A percentile compares a stretch with the other conserved stretches of the same genome.
These are phyloP conservation scores for Candida maltosa DNA, from an alignment of 805 yeast genomes.

Conservation along the genomic window DNA sequence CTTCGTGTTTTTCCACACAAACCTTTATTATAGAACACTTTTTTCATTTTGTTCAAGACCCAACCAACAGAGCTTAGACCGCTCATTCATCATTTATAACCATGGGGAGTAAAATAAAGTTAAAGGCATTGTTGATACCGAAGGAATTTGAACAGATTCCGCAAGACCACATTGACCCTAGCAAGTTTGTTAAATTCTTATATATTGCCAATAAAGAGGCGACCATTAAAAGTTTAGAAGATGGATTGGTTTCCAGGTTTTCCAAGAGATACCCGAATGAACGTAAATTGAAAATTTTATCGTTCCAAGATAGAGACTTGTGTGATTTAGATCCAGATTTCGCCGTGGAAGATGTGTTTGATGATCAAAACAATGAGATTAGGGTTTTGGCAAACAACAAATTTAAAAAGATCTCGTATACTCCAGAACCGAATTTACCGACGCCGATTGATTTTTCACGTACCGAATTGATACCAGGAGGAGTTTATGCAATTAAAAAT, in stretches of 20 bases:
- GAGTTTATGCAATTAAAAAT: too few relatives aligned
- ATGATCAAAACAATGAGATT: constrained; percentile 26
- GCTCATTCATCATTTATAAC: too few relatives aligned
- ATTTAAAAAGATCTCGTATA: constrained; percentile 12
- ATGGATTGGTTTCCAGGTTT: constrained; percentile 37
- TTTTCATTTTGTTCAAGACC: neutral
- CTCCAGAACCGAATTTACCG: too few relatives aligned
- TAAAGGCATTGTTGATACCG: constrained; percentile 35
- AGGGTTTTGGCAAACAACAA: constrained; percentile 32
- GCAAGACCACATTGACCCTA: constrained; percentile 18
- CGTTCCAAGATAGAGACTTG: constrained; percentile 61
- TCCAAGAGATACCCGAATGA: constrained; percentile 57
- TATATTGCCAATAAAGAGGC: constrained; percentile 54
- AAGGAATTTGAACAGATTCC: constrained; percentile 15
- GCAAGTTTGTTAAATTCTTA: constrained; percentile 49
- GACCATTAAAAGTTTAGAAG: constrained; percentile 46
- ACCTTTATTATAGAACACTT: too few relatives aligned
- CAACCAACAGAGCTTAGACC: too few relatives aligned
- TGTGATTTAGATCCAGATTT: constrained; percentile 84
- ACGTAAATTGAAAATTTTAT: constrained; percentile 50
- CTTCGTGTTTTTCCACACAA: neutral
- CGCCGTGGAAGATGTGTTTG: constrained; percentile 61
- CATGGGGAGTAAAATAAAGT: constrained; percentile 24
- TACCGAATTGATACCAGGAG: constrained; percentile 2
- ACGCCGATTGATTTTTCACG: neutral